Base-by-base conservation (phyloP, 2,329 filamentous ascomycete species). In the Grosmannia penicillata region DNA sequence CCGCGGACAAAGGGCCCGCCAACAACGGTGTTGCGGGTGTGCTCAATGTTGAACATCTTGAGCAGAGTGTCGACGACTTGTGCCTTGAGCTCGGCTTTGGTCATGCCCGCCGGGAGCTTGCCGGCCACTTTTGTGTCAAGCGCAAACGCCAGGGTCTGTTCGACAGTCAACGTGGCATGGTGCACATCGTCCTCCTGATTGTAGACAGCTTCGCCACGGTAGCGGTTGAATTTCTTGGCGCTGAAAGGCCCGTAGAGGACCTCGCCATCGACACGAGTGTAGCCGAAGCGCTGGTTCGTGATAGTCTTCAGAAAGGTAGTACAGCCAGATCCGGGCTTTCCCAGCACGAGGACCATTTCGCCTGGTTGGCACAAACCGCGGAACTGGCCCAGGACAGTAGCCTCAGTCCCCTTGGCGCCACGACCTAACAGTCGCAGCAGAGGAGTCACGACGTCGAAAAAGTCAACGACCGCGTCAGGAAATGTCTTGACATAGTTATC, bases 11-110 rank as follows among this genome's bases (percentile, higher is more conserved):
- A 85, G 1, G 75, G 72, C 45, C 91, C 81, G 8, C 87, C 87
- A 21, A 94, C 84, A 23, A 89, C 75, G 0, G 87, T 95, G 53
- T 86, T 72, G 37, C 75, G 71, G 0, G 85, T 93, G 56, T 94
- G 85, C 55, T 87, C 81, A 38, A 94, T 93, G 53, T 89, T 91
- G 66, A 94, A 93, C 82, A 93, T 91, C 52, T 83, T 84, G 37
- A 94, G 65, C 42, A 94, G 66, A 50, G 79, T 72, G 15, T 74
- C 68, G 43, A 87, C 68, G 41, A 93, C 75, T 48, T 76, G 75
- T 36, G 81, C 68, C 61, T 87, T 87, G 63, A 89, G 89, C 27
- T 41, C 29, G n/a, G 28, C 10, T n/a, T 82, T 81, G 28, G 72
- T 76, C 48, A 91, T 69, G 18, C 82, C 83, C 4, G 68, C 72